phyloP scores from a whole-genome alignment of 1,284 basidiomycete genomes.

The Chalciporus piperatoides region DNA sequence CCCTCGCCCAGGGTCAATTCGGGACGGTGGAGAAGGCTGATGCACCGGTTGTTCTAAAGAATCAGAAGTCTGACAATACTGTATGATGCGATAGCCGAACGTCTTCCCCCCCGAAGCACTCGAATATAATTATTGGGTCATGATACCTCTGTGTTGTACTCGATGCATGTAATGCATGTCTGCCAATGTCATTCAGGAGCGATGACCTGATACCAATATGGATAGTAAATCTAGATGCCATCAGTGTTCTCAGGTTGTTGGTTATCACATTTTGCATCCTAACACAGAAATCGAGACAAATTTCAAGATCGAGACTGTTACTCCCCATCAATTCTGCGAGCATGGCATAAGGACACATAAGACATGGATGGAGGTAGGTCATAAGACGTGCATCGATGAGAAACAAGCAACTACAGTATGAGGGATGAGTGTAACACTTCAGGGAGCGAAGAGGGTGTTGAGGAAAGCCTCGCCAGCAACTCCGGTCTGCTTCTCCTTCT shows the following conservation, averaged over 20 bases:
- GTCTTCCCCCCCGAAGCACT: too few relatives aligned
- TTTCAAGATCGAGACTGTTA: background rate
- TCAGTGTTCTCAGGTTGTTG: too few relatives aligned
- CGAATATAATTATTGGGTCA: too few relatives aligned
- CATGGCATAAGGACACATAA: conserved; percentile 19
- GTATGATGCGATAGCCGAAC: background rate
- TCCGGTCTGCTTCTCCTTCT: conserved; percentile 64
- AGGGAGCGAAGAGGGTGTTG: conserved; percentile 82
- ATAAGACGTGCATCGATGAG: conserved; percentile 1
- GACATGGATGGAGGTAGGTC: conserved; percentile 12
- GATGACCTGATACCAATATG: too few relatives aligned
- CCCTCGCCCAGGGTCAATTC: conserved; percentile 40
- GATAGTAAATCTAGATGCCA: too few relatives aligned
- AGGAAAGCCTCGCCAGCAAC: conserved; percentile 86
- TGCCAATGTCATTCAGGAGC: too few relatives aligned
- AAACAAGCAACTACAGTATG: conserved; percentile 6
- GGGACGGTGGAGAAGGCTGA: conserved; percentile 12
- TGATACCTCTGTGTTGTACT: too few relatives aligned
- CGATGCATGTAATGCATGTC: background rate
- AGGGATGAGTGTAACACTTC: conserved; percentile 31
- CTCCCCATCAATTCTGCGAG: conserved; percentile 12
- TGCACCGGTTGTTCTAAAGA: too few relatives aligned
- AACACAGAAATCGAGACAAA: background rate
- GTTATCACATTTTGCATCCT: too few relatives aligned
- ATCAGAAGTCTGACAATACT: too few relatives aligned